A percentile compares a stretch with the other conserved stretches of the same genome.
phyloP scores from a whole-genome alignment of 768 basidiomycete species.

The Kwoniella newhampshirensis region DNA sequence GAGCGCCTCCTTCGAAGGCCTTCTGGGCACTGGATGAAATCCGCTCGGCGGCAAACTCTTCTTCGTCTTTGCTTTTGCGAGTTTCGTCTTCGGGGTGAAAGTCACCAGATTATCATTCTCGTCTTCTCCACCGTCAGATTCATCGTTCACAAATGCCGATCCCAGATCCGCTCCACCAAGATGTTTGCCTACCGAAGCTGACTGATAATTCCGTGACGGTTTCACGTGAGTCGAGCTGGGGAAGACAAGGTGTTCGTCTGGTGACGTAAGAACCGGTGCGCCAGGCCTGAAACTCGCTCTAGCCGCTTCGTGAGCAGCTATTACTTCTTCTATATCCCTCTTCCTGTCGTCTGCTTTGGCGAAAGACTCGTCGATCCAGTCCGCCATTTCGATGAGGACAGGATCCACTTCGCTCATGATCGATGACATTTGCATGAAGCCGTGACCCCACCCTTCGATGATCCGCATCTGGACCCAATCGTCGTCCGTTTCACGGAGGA shows the following conservation, averaged over 20 bases:
- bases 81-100: constrained; percentile 65
- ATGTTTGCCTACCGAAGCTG: constrained; percentile 30
- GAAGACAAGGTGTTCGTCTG: constrained; percentile 23
- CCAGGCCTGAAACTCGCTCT: constrained; percentile 28
- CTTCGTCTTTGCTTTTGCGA: constrained; percentile 41
- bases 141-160: constrained; percentile 22
- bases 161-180: constrained; percentile 43
- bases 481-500: constrained; percentile 65
- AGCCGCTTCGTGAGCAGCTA: constrained; percentile 40
- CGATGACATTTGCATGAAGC: constrained; percentile 90
- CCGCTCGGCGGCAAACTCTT: constrained; percentile 30
- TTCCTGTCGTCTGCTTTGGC: constrained; percentile 32
- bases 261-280: constrained; percentile 28
- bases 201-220: constrained; percentile 39
- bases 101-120: constrained; percentile 63
- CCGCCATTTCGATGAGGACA: constrained; percentile 77
- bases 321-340: constrained; percentile 37
- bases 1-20: constrained; percentile 33
- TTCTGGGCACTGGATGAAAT: constrained; percentile 37
- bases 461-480: constrained; percentile 89
- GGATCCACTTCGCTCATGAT: constrained; percentile 77
- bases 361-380: constrained; percentile 87
- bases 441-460: constrained; percentile 95
- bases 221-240: constrained; percentile 41
- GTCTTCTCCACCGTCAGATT: constrained; percentile 55